Conservation (phyloP, 345 rosid genomes). For the Brassica napus region Da-Ae NC_063450.1:50214501-50215000, state of each 20-base stretch:
- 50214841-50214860: too few relatives aligned
- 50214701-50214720: background rate
- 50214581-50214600: background rate
- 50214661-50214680: constrained; percentile 3
- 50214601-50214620: constrained; percentile 6
- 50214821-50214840: too few relatives aligned
- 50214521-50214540: background rate
- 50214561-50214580: constrained; percentile 7
- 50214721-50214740: background rate
- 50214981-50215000: background rate
- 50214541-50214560: constrained; percentile 10
- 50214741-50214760: background rate
- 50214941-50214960: too few relatives aligned
- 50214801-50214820: too few relatives aligned
- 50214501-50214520: background rate
- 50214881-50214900: too few relatives aligned
- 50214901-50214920: too few relatives aligned
- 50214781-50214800: too few relatives aligned
- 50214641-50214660: constrained; percentile 15
- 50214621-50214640: background rate
- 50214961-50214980: background rate
- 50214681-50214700: background rate
- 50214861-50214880: too few relatives aligned
- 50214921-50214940: too few relatives aligned
- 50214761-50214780: background rate